phyloP scores from a whole-genome alignment of 441 rosid genomes.

The Metrosideros polymorpha region DNA sequence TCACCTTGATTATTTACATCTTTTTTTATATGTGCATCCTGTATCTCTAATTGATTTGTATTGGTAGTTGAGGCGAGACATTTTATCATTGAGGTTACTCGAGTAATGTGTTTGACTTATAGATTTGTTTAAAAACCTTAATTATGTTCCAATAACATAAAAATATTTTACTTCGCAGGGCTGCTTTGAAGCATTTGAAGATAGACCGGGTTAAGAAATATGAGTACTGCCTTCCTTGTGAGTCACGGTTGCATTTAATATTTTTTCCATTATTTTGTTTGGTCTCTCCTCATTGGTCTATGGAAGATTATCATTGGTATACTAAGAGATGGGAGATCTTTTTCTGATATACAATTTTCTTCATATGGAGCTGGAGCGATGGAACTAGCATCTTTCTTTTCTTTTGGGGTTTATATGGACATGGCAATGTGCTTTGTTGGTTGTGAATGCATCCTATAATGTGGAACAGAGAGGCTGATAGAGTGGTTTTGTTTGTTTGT shows the following conservation, averaged over 20 bases:
- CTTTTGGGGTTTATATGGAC: background rate
- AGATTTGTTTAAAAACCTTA: background rate
- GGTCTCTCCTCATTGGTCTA: background rate
- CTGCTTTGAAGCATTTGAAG: conserved; percentile 87
- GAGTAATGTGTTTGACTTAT: background rate
- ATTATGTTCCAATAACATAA: background rate
- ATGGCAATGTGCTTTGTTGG: background rate
- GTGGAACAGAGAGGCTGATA: background rate
- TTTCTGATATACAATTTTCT: background rate
- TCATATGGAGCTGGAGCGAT: background rate
- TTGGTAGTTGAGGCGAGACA: background rate
- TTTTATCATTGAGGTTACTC: background rate
- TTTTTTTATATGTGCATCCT: background rate
- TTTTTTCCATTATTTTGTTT: background rate
- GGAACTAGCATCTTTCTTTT: background rate
- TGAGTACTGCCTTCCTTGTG: conserved; percentile 92
- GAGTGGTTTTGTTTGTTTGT: background rate
- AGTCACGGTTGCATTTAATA: conserved; percentile 27
- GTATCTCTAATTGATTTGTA: background rate
- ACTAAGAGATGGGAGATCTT: background rate
- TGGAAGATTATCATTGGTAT: background rate
- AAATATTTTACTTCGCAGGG: conserved; percentile 32
- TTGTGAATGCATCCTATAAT: background rate
- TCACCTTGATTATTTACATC: background rate
- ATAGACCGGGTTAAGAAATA: conserved; percentile 78